Evolutionary conservation across 768 basidiomycete species (phyloP), one percentile per base, ranked within the genome.

Genomic region (Collybiopsis confluens): DNA sequence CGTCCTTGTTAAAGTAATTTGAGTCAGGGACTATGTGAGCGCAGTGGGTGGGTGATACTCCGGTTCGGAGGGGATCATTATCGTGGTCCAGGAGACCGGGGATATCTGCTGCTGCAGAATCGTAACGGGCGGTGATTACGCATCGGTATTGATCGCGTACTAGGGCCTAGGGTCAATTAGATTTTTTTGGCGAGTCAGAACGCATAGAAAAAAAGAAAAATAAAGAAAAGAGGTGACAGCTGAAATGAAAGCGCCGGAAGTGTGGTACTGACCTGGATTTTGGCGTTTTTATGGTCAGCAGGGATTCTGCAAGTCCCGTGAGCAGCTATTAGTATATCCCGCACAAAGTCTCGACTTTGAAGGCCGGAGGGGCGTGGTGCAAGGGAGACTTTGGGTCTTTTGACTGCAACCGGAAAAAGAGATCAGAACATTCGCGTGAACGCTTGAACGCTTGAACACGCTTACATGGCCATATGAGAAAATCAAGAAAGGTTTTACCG

Each of bases 91-190:
- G 8, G 40, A 44, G n/a, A 43, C 6, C 15, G 48, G 51, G 27
- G 18, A 44, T 21, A 11, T 27, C 43, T 4, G 16, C 18, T 50
- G 37, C 45, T 20, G 26, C 4, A 51, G 49, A 0, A 24, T 60
- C 58, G 33, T 46, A 2, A 5, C 18, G 11, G 37, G 47, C 55
- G 0, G 60, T 58, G 10, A 60, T 45, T 1, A 59, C 45, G 37
- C 63, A 64, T 47, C 42, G 41, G 43, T 37, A 58, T 3, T 36
- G 45, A 20, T 64, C 63, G 43, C 63, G 58, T 49, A 56, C 8
- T 9, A 62, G 53, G 35, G 63, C 58, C 63, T 60, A 38, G 36
- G 37, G 33, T 46, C 7, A 8, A 46, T 16, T 21, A 23, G 30
- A 26, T n/a, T n/a, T n/a, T n/a, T n/a, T n/a, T n/a, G n/a, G n/a